Conservation (phyloP, 176 grass and related monocot species). For the Leersia perrieri region DNA sequence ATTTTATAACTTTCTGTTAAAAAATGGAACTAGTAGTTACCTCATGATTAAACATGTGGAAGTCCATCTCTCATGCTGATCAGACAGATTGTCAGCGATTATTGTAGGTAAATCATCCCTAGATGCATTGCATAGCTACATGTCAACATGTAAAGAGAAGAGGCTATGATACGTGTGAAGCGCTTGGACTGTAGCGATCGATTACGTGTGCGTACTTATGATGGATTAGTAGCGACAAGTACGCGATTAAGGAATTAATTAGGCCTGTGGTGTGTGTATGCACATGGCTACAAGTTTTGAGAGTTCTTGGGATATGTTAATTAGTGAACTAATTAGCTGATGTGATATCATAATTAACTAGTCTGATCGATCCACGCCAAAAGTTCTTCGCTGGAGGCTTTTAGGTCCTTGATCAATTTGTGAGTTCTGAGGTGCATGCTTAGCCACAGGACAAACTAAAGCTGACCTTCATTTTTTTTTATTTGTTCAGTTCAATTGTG, state of each 20-base stretch:
- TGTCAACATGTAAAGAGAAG: conserved; percentile 11
- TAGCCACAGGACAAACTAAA: not conserved
- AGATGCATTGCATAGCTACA: not conserved
- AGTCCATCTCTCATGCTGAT: not conserved
- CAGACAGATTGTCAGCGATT: not conserved
- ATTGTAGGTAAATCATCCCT: not conserved
- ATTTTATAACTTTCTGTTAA: not conserved
- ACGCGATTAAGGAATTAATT: not conserved
- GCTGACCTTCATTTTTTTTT: not conserved
- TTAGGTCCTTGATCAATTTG: not conserved
- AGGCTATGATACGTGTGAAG: conserved; percentile 13
- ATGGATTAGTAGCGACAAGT: not conserved
- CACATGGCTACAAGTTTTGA: conserved; percentile 32
- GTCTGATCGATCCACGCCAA: not conserved
- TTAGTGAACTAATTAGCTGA: not conserved
- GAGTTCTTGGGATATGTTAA: conserved; percentile 25
- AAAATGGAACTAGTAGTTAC: not conserved
- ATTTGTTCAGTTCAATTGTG: not conserved
- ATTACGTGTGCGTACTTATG: not conserved
- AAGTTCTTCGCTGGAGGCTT: conserved; percentile 13
- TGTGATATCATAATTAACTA: conserved; percentile 30
- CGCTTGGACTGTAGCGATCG: not conserved
- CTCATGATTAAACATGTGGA: not conserved
- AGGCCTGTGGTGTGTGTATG: not conserved
- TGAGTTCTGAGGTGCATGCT: conserved; percentile 18